Evolutionary conservation across 2,329 filamentous ascomycete species (phyloP).

Genomic region (Neoarthrinium moseri): DNA sequence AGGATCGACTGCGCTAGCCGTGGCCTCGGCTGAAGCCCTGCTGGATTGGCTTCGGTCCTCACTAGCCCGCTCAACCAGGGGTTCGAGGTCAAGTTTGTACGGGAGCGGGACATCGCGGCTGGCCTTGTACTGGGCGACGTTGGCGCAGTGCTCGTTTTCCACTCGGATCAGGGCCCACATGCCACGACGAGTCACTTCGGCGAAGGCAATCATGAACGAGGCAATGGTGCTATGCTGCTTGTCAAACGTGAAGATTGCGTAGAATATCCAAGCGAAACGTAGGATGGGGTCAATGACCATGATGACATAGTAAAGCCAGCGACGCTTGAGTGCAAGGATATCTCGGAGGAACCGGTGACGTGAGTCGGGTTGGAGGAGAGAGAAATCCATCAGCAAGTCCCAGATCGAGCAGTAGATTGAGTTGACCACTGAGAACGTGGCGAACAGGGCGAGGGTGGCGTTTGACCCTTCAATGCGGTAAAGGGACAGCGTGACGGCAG

Average conservation of each 20-base stretch:
- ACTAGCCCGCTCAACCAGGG: constrained; percentile 42
- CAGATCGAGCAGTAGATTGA: constrained; percentile 82
- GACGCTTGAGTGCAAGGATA: constrained; percentile 73
- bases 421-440: constrained; percentile 79
- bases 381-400: constrained; percentile 97
- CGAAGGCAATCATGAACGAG: constrained; percentile 75
- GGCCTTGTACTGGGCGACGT: constrained; percentile 87
- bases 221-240: constrained; percentile 79
- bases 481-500: constrained; percentile 75
- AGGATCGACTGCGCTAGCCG: not conserved
- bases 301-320: constrained; percentile 82
- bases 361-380: constrained; percentile 75
- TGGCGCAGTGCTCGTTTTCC: constrained; percentile 95
- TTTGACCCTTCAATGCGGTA: constrained; percentile 71
- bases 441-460: constrained; percentile 67
- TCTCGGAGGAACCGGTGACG: constrained; percentile 70
- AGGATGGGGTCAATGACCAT: constrained; percentile 82
- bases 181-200: constrained; percentile 80
- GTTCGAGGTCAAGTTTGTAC: constrained; percentile 58
- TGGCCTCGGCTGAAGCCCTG: not conserved
- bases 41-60: constrained; percentile 22
- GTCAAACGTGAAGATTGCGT: constrained; percentile 78
- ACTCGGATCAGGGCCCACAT: constrained; percentile 93
- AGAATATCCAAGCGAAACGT: constrained; percentile 93
- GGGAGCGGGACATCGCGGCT: constrained; percentile 84